A percentile compares a stretch with the other conserved stretches of the same genome.
Conservation (phyloP, 495 filamentous ascomycete species). For the Talaromyces ruber region DNA sequence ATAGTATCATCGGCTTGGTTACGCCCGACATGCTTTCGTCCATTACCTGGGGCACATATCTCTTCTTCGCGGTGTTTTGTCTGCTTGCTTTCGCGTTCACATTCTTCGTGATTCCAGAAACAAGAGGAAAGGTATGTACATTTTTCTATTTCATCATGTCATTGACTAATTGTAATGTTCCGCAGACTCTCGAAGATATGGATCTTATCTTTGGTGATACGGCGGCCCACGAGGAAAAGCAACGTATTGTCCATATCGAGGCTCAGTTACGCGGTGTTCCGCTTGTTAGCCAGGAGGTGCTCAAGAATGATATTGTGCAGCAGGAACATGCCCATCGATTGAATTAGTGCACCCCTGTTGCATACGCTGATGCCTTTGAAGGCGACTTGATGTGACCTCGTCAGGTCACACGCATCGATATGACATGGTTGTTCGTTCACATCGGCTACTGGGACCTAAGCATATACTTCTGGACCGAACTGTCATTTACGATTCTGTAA, state of each 20-base stretch:
- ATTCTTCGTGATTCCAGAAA: slow-evolving; percentile 56
- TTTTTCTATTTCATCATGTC: not conserved
- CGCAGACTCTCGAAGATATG: slow-evolving; percentile 46
- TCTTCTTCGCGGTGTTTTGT: slow-evolving; percentile 68
- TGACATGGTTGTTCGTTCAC: not conserved
- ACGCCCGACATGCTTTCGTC: slow-evolving; percentile 65
- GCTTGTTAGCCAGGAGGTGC: slow-evolving; percentile 16
- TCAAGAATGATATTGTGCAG: slow-evolving; percentile 18
- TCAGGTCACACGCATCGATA: not conserved
- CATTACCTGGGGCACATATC: slow-evolving; percentile 70
- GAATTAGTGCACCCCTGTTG: not conserved
- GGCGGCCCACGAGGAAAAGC: slow-evolving; percentile 59
- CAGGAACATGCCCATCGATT: slow-evolving; percentile 7
- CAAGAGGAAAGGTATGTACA: slow-evolving; percentile 33
- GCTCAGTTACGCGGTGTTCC: slow-evolving; percentile 46
- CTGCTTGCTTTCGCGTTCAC: slow-evolving; percentile 53
- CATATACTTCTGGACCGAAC: not conserved
- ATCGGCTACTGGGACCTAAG: not conserved
- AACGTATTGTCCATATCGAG: slow-evolving; percentile 67
- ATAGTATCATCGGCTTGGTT: slow-evolving; percentile 60
- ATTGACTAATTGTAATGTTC: not conserved
- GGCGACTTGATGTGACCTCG: not conserved
- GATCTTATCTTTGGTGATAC: slow-evolving; percentile 71
- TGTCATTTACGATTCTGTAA: not conserved
- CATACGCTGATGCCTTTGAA: not conserved